Evolutionary conservation across 1,284 basidiomycete species (phyloP).

Genomic region (Entoloma clypeatum): DNA sequence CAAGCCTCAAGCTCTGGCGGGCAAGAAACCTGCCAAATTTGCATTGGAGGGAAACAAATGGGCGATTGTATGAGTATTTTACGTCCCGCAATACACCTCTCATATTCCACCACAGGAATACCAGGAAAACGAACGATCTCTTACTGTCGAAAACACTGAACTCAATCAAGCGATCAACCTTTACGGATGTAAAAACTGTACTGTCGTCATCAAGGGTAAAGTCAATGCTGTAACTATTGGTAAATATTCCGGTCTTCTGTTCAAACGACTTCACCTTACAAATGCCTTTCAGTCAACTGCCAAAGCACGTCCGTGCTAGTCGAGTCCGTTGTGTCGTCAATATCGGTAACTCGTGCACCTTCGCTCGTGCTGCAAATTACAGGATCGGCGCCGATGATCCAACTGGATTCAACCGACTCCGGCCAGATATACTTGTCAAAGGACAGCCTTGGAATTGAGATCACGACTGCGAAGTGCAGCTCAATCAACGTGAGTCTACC

Average conservation of each 20-base stretch:
- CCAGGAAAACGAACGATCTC: slow-evolving; percentile 77
- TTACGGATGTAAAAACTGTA: slow-evolving; percentile 90
- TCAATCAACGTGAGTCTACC: slow-evolving; percentile 92
- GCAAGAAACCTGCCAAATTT: slow-evolving; percentile 93
- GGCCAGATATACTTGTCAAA: slow-evolving; percentile 94
- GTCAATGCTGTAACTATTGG: slow-evolving; percentile 91
- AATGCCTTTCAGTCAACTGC: slow-evolving; percentile 68
- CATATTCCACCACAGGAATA: slow-evolving; percentile 64
- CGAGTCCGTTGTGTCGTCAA: slow-evolving; percentile 87
- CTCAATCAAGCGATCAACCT: slow-evolving; percentile 87
- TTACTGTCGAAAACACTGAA: slow-evolving; percentile 79
- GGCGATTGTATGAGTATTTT: slow-evolving; percentile 66
- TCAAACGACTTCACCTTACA: slow-evolving; percentile 3
- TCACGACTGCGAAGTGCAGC: slow-evolving; percentile 94
- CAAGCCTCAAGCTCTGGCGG: slow-evolving; percentile 76
- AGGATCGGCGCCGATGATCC: slow-evolving; percentile 86
- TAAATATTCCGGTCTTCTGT: slow-evolving; percentile 36
- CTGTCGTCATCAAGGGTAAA: slow-evolving; percentile 88
- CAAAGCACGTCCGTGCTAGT: slow-evolving; percentile 86
- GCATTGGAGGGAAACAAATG: slow-evolving; percentile 93
- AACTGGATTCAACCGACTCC: slow-evolving; percentile 92
- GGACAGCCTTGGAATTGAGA: slow-evolving; percentile 76
- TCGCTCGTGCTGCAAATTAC: slow-evolving; percentile 94
- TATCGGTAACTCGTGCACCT: slow-evolving; percentile 87
- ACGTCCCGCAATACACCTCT: background rate